These are phyloP conservation scores for Phytophthora parvispora DNA, from an alignment of 352 stramenopile genomes.

Conservation along the genomic window DNA sequence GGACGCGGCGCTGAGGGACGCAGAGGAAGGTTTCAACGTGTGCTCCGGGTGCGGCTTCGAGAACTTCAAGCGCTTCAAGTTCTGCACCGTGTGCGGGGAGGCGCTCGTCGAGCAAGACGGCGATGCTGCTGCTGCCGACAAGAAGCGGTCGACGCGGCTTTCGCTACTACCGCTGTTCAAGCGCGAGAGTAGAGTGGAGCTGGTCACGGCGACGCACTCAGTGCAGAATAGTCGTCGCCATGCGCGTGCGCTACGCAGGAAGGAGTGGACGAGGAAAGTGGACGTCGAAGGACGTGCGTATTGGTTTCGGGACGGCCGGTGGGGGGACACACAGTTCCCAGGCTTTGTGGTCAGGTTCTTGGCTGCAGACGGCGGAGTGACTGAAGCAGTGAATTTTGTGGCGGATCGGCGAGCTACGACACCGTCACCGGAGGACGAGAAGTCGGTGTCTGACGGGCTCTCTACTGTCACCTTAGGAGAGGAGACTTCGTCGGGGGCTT, in stretches of 20 bases:
- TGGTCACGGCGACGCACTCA: conserved; percentile 17
- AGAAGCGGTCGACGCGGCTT: conserved; percentile 17
- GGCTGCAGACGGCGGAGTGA: background rate
- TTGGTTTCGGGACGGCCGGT: conserved; percentile 41
- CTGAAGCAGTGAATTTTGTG: background rate
- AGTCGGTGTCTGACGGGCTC: background rate
- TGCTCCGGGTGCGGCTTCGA: conserved; percentile 50
- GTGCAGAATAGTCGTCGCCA: conserved; percentile 16
- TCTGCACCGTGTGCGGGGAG: conserved; percentile 52
- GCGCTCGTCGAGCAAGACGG: conserved; percentile 11
- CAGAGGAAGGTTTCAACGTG: conserved; percentile 48
- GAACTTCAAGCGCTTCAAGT: conserved; percentile 55
- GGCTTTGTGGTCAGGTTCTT: conserved; percentile 26
- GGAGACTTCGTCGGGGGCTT: background rate
- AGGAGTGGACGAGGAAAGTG: conserved; percentile 54
- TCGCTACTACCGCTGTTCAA: conserved; percentile 24
- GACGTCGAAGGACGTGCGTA: conserved; percentile 44
- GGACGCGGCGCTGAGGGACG: conserved; percentile 48
- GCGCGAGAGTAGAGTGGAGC: conserved; percentile 22
- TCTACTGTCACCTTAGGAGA: background rate
- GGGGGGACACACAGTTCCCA: conserved; percentile 26
- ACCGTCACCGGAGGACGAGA: background rate
- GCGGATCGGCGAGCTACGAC: background rate
- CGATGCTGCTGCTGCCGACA: conserved; percentile 2
- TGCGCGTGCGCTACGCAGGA: conserved; percentile 25